Conservation (phyloP, 1,284 basidiomycete species). For the Ceratorhiza oryzae-sativae region DNA sequence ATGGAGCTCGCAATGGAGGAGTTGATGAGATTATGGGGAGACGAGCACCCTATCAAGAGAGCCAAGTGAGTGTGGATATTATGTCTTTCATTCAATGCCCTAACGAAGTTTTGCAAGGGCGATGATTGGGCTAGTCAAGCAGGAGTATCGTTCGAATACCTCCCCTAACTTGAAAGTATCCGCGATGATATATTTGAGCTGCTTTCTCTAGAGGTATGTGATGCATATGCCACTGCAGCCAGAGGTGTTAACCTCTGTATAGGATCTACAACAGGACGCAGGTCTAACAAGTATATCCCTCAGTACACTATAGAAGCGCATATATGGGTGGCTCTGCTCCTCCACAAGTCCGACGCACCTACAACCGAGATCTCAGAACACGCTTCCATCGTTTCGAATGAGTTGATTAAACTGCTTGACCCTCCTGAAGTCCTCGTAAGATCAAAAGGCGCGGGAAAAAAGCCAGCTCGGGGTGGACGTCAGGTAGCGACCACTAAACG, state of each 20-base stretch:
- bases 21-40: conserved; percentile 14
- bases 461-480: conserved; percentile 53
- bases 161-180: conserved; percentile 4
- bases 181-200: conserved; percentile 26
- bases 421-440: conserved; percentile 20
- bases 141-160: conserved; percentile 18
- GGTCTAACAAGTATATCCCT: conserved; percentile 38
- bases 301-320: conserved; percentile 46
- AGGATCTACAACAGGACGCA: conserved; percentile 39
- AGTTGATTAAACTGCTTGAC: conserved; percentile 40
- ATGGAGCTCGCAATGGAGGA: conserved; percentile 24
- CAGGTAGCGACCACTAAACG: conserved; percentile 47
- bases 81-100: not conserved
- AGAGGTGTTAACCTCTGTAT: too few relatives aligned
- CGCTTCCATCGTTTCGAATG: conserved; percentile 14
- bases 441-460: conserved; percentile 49
- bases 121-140: conserved; percentile 40
- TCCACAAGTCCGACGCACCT: conserved; percentile 40
- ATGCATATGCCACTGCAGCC: not conserved
- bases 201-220: conserved; percentile 21
- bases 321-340: conserved; percentile 45
- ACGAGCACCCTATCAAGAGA: conserved; percentile 46
- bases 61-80: conserved; percentile 39
- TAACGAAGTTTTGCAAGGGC: conserved; percentile 2
- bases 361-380: conserved; percentile 3